Base-by-base conservation (phyloP, 495 filamentous ascomycete species). In the Massariosphaeria phaeospora region DNA sequence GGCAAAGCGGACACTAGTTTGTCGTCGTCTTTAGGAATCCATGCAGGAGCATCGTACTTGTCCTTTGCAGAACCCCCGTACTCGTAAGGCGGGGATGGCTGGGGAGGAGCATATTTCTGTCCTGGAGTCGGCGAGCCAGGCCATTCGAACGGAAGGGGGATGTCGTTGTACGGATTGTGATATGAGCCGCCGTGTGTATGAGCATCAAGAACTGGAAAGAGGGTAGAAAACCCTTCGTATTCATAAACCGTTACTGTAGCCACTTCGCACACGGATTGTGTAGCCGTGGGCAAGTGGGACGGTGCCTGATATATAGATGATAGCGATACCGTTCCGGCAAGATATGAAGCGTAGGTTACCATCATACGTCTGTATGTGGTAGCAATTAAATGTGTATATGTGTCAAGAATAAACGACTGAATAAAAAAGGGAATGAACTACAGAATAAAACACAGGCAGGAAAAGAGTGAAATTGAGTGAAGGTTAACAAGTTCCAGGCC, bases 311-410 rank as follows among this genome's bases (percentile, higher is more conserved):
- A 52, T 51, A 56, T 2, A 20, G 48, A 56, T 23, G 59, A 52
- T 13, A 62, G 25, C 8, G 59, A 39, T 10, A 49, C 53, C 48
- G 48, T 40, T 20, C 25, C 30, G 36, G 48, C 52, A 18, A 48
- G 13, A 42, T 62, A 62, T 57, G 54, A 54, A 62, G 59, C 48
- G 59, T 27, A 40, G 2, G 59, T 54, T 23, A 57, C 59, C 59
- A 62, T 57, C 47, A 44, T n/a, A n/a, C n/a, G n/a, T n/a, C n/a
- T n/a, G n/a, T n/a, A n/a, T n/a, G n/a, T 59, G 41, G 30, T 27
- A 41, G 41, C 36, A 38, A 59, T 48, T 57, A 55, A 59, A 47
- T n/a, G n/a, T n/a, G n/a, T n/a, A n/a, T n/a, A n/a, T n/a, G n/a
- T n/a, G n/a, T n/a, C n/a, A n/a, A n/a, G n/a, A n/a, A n/a, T 33